phyloP scores from a whole-genome alignment of 257 asterid genomes.

The Solanum appendiculatum region DNA sequence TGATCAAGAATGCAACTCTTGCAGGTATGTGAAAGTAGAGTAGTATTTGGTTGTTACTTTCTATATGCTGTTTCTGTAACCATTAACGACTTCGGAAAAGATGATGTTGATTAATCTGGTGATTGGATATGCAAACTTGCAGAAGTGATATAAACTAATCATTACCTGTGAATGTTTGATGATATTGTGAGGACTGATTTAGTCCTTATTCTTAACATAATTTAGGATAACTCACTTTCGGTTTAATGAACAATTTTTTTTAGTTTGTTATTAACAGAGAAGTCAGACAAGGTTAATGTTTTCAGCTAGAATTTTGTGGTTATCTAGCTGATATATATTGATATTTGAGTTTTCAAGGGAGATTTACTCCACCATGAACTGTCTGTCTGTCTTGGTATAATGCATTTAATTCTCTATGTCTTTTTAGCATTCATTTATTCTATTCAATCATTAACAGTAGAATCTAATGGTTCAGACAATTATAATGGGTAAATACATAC shows the following conservation, averaged over 20 bases:
- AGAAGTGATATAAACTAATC: not conserved
- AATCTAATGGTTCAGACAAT: not conserved
- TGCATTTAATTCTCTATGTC: not conserved
- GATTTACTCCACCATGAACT: not conserved
- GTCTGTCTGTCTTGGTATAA: not conserved
- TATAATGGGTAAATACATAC: not conserved
- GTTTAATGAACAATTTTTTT: not conserved
- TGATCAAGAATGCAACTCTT: conserved; percentile 44
- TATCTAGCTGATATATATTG: not conserved
- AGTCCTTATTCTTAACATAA: not conserved
- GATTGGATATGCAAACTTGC: not conserved
- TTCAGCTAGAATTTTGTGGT: not conserved
- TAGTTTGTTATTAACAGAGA: not conserved
- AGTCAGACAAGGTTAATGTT: not conserved
- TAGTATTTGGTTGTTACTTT: not conserved
- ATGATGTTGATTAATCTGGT: not conserved
- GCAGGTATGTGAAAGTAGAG: conserved; percentile 34
- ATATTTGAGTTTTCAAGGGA: not conserved
- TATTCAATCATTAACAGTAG: not conserved
- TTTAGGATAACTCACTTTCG: not conserved
- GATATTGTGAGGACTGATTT: not conserved
- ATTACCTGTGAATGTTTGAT: not conserved
- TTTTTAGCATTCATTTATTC: not conserved
- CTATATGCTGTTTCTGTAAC: not conserved
- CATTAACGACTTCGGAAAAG: not conserved